Base-by-base conservation (phyloP, 2,329 filamentous ascomycete species). In the Aspergillus caelatus region DNA sequence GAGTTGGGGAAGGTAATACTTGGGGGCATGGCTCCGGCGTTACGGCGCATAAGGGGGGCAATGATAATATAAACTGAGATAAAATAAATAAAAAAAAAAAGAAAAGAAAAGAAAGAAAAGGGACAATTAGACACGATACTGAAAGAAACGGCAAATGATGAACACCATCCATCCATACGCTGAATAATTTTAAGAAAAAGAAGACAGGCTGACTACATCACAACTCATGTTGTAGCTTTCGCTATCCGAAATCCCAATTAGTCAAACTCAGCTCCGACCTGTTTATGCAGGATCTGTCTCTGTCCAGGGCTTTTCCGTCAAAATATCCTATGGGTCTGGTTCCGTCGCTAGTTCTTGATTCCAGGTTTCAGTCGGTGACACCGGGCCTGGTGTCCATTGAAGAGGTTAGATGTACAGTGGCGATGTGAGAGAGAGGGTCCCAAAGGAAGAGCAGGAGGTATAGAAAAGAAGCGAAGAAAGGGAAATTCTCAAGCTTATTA, bases 91-190 rank as follows among this genome's bases (percentile, higher is more conserved):
- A 3, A 50, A n/a, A 52, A 11, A 32, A n/a, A 11, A 3, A 50
- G 10, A 11, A 32, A n/a, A 11, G 1, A 50, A n/a, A 54, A 36
- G 45, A 12, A 12, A 45, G 8, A 30, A 54, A 55, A 19, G 11
- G 11, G 12, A 19, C 36, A 62, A 56, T 36, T 23, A 62, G 55
- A 63, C 52, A 57, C 53, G 26, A 32, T 53, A 54, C 28, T 39
- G 52, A 26, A 39, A 39, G 52, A 19, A 55, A 55, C 28, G 26
- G 19, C 26, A 32, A 52, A 32, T 9, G 30, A 36, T 36, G 32
- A 55, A 55, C 52, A 55, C 32, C 52, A 55, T 55, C 52, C 52
- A 55, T 41, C 52, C 52, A 55, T 39, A 55, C 52, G 52, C 52
- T 55, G 52, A 55, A 55, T 39, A 36, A 39, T 55, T 48, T 55